These are phyloP conservation scores for Dendrobium nobile DNA, from an alignment of 106 monocot genomes.

Conservation along the genomic window DNA sequence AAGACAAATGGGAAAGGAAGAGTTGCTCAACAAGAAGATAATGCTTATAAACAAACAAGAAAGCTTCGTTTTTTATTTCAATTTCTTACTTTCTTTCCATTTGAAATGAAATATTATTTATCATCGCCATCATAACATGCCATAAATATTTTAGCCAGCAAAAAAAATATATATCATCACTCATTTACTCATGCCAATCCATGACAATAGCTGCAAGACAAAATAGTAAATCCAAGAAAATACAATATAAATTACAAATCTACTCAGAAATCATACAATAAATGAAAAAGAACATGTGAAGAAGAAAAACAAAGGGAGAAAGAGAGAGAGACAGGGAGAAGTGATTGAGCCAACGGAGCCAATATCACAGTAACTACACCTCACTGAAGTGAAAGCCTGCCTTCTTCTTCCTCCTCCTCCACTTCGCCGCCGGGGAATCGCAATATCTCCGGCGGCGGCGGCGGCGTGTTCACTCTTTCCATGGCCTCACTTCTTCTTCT, in stretches of 20 bases:
- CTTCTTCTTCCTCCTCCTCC: neutral
- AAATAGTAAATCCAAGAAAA: neutral
- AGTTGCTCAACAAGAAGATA: neutral
- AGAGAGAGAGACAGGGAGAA: neutral
- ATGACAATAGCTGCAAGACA: neutral
- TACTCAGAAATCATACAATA: neutral
- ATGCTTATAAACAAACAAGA: neutral
- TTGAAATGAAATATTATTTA: neutral
- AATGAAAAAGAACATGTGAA: neutral
- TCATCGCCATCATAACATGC: too few species aligned
- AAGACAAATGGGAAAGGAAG: neutral
- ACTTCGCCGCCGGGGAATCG: neutral
- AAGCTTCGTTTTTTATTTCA: neutral
- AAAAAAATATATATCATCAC: neutral
- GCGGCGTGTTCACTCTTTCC: neutral
- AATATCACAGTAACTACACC: constrained; percentile 6
- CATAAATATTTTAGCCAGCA: neutral
- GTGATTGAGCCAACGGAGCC: constrained; percentile 4
- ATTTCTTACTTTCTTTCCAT: neutral
- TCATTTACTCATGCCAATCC: neutral
- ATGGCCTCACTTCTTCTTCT: neutral
- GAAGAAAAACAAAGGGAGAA: neutral
- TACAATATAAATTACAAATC: neutral
- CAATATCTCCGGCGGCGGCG: neutral
- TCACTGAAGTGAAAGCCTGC: neutral